Evolutionary conservation across 495 filamentous ascomycete species (phyloP), one percentile per base, ranked within the genome.

Genomic region (Tuber brumale): DNA sequence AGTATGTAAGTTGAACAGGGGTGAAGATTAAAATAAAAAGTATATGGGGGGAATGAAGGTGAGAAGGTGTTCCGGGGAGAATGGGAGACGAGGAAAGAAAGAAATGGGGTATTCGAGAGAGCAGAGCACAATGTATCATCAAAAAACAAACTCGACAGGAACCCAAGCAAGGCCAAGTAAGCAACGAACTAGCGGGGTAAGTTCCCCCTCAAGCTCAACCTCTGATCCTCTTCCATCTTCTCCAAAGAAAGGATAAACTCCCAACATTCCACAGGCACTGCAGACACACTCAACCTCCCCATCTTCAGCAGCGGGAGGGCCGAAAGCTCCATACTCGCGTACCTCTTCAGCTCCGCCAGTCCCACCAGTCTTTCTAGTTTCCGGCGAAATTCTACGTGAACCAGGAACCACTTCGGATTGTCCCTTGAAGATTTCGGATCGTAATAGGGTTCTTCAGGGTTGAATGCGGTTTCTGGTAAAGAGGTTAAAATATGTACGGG

Each of bases 381-480:
- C 81, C 88, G 88, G 72, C 90, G 88, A 83, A 97, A 97, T 81
- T 90, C 87, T 70, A 99, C 95, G 73, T 95, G 91, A 35, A 98
- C 95, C 57, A 93, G 88, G 51, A 89, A 91, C 95, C 95, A 99
- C 81, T 91, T 94, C 12, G 93, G 93, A 61, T 91, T 88, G n/a
- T 91, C 89, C n/a, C 88, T 89, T 51, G 88, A 87, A 27, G 87
- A 89, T 79, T 91, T 93, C 12, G 91, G 84, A 82, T 97, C 95
- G 81, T 92, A 96, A 84, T 97, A 97, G 0, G 93, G 92, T 44
- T 91, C 89, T 39, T 87, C 86, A 2, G 90, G 86, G 80, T 97
- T 91, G 74, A 95, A 93, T 8, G 94, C 94, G 37, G 90, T 89
- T 83, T 93, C 94, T 95, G 77, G 23, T 70, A 72, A 71, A 78